Percentiles rank a stretch among this genome's conserved stretches.
phyloP scores from a whole-genome alignment of 169 alveolate genomes.

The Cystoisospora suis region DNA sequence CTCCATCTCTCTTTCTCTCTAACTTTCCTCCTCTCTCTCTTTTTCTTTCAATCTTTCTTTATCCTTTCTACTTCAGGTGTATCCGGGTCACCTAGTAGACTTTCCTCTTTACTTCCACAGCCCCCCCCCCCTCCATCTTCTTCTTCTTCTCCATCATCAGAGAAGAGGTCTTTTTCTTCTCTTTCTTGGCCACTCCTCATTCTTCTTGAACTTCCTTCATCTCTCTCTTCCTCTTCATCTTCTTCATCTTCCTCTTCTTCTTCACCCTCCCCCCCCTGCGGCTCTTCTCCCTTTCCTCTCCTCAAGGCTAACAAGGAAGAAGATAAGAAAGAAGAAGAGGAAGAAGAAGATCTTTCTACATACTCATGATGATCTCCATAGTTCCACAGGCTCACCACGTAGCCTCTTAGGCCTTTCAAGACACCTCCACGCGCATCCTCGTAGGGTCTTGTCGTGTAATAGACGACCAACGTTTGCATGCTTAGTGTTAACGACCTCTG shows the following conservation, averaged over 20 bases:
- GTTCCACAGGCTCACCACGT: conserved; percentile 15
- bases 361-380: neutral
- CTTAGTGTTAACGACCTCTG: conserved; percentile 20
- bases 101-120: neutral
- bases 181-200: neutral
- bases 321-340: no score
- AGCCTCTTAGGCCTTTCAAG: conserved; percentile 17
- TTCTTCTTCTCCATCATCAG: conserved; percentile 51
- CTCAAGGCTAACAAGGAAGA: neutral
- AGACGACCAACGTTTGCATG: conserved; percentile 30
- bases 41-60: neutral
- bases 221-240: neutral
- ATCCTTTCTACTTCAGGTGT: neutral
- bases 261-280: neutral
- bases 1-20: neutral
- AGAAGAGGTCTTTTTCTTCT: neutral
- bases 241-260: neutral
- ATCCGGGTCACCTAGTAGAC: neutral
- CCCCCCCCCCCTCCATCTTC: conserved; percentile 45
- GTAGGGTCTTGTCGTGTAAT: conserved; percentile 35
- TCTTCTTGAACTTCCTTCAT: neutral
- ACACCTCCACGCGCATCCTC: conserved; percentile 51
- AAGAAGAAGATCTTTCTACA: no score
- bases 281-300: neutral
- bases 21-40: neutral